phyloP scores from a whole-genome alignment of 352 stramenopile genomes.

The Phytopythium oedochilum region DNA sequence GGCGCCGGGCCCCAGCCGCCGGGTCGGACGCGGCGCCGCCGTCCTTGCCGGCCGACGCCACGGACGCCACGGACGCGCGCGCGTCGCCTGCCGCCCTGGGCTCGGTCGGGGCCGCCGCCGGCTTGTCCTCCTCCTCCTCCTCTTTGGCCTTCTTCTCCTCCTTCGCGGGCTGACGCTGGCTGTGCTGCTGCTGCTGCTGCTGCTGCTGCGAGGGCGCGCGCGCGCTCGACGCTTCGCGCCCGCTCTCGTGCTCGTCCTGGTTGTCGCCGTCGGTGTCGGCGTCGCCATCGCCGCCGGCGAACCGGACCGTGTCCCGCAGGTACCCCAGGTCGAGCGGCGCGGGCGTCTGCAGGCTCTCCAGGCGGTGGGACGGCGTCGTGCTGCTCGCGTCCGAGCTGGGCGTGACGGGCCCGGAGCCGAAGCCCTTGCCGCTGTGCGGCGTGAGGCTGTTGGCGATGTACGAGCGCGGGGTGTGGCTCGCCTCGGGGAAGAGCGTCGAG shows the following conservation, averaged over 20 bases:
- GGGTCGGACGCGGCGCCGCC: no score
- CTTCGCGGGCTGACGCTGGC: no score
- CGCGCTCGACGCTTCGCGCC: no score
- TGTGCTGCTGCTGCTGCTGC: not conserved
- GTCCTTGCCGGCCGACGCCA: no score
- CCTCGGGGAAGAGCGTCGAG: slow-evolving; percentile 40
- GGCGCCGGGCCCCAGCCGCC: not conserved
- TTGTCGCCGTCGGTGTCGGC: not conserved
- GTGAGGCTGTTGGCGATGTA: slow-evolving; percentile 76
- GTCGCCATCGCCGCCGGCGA: not conserved
- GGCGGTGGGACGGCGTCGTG: slow-evolving; percentile 36
- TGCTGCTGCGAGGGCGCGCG: no score
- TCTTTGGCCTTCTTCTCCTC: no score
- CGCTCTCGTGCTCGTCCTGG: not conserved
- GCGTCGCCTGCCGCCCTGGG: no score
- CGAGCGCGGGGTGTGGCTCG: slow-evolving; percentile 56
- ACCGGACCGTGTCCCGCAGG: slow-evolving; percentile 33
- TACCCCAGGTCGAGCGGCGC: slow-evolving; percentile 67
- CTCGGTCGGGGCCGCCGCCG: no score
- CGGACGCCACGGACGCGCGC: no score
- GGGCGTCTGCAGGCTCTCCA: slow-evolving; percentile 65
- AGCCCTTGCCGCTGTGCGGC: slow-evolving; percentile 24
- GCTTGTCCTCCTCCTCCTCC: no score
- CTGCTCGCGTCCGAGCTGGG: slow-evolving; percentile 39
- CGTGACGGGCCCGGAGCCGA: slow-evolving; percentile 28